These are phyloP conservation scores for Pythium insidiosum DNA, from an alignment of 352 stramenopile genomes.

Conservation along the genomic window DNA sequence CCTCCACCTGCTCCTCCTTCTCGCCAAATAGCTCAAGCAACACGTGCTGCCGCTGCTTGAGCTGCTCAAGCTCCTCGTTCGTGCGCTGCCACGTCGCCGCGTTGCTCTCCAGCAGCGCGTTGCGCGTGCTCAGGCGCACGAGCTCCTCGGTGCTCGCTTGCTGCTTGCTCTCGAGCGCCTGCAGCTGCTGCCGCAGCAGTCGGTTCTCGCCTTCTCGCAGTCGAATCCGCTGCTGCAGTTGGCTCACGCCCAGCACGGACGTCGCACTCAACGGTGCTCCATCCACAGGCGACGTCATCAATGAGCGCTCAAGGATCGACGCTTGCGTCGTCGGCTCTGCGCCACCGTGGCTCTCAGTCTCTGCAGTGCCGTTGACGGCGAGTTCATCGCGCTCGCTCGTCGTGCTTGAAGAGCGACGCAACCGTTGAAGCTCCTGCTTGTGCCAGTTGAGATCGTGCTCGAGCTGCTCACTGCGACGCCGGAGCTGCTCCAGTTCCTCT, in stretches of 20 bases:
- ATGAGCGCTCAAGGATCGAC: conserved; percentile 54
- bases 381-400: no score
- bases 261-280: conserved; percentile 26
- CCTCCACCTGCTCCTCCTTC: conserved; percentile 82
- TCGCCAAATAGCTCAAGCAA: conserved; percentile 79
- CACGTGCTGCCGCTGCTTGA: conserved; percentile 75
- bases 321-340: conserved; percentile 40
- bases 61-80: conserved; percentile 35
- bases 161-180: conserved; percentile 50
- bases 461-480: conserved; percentile 34
- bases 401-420: no score
- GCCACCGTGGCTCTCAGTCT: no score
- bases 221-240: conserved; percentile 66
- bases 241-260: conserved; percentile 62
- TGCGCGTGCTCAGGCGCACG: conserved; percentile 61
- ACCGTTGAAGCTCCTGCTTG: conserved; percentile 45
- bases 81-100: conserved; percentile 37
- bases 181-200: conserved; percentile 64
- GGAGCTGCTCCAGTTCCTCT: conserved; percentile 31
- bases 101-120: conserved; percentile 58
- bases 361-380: conserved; percentile 4
- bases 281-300: conserved; percentile 25
- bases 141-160: conserved; percentile 68
- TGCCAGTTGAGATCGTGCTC: conserved; percentile 55
- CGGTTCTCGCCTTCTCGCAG: conserved; percentile 68